Percentiles rank a stretch among this genome's conserved stretches.
Conservation (phyloP, 768 basidiomycete species). For the Naganishia randhawae region DNA sequence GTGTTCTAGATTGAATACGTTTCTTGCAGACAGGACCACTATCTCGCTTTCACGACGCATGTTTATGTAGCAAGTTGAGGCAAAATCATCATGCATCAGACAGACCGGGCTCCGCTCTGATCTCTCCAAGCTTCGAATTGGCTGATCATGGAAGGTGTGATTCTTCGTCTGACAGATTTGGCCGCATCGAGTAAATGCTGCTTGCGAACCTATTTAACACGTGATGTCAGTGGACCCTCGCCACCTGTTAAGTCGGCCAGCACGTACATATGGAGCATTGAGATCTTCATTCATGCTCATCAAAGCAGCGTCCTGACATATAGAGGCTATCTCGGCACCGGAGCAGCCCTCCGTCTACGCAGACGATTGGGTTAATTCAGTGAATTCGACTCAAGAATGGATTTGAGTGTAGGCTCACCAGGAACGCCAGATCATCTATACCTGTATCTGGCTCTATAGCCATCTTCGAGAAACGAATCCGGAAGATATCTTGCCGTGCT, state of each 20-base stretch:
- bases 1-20: constrained; percentile 60
- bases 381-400: not conserved
- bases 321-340: constrained; percentile 83
- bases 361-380: not conserved
- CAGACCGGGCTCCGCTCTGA: constrained; percentile 38
- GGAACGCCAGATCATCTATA: constrained; percentile 62
- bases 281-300: constrained; percentile 86
- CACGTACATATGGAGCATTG: constrained; percentile 66
- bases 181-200: constrained; percentile 72
- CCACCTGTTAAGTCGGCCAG: not conserved
- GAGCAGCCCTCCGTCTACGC: constrained; percentile 87
- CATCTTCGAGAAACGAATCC: constrained; percentile 74
- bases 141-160: constrained; percentile 72
- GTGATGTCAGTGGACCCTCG: not conserved
- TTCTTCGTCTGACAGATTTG: constrained; percentile 67
- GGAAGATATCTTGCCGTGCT: constrained; percentile 79
- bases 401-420: constrained; percentile 56
- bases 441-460: constrained; percentile 69
- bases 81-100: not conserved
- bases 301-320: constrained; percentile 95
- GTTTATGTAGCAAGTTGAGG: not conserved
- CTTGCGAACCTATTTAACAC: constrained; percentile 62
- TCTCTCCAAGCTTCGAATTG: constrained; percentile 72
- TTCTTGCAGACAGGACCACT: not conserved
- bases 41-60: not conserved